These are phyloP conservation scores for Borovskyia barvae DNA, from an alignment of 208 protist genomes.

Conservation along the genomic window DNA sequence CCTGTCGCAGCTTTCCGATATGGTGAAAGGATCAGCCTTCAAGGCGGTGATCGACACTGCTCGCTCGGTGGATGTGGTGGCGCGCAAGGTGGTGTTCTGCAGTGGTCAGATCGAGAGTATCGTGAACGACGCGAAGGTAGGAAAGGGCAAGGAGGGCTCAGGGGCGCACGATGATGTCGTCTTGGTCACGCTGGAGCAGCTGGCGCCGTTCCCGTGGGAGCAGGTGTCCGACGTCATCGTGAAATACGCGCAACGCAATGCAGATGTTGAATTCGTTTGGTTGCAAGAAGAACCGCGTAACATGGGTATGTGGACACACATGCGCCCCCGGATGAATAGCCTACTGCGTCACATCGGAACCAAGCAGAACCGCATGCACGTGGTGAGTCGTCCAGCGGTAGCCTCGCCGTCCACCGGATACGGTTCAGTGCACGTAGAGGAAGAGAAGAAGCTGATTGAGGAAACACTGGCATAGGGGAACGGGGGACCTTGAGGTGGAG, in stretches of 20 bases:
- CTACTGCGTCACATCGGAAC: conserved; percentile 66
- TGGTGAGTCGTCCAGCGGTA: conserved; percentile 66
- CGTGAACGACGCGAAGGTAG: conserved; percentile 75
- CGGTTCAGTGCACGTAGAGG: conserved; percentile 81
- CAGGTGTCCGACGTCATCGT: conserved; percentile 85
- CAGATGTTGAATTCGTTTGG: conserved; percentile 93
- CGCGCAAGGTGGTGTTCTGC: conserved; percentile 96
- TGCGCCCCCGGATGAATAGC: conserved; percentile 78
- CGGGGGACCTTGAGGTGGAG: too few relatives aligned
- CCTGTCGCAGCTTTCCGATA: conserved; percentile 77
- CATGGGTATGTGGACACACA: conserved; percentile 94
- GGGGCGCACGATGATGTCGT: conserved; percentile 85
- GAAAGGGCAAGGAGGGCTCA: conserved; percentile 36
- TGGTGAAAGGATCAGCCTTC: conserved; percentile 75
- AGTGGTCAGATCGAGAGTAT: conserved; percentile 98
- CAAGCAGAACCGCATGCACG: conserved; percentile 45
- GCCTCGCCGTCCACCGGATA: conserved; percentile 92
- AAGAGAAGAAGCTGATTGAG: conserved; percentile 74
- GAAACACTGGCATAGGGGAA: conserved; percentile 58
- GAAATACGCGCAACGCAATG: conserved; percentile 84
- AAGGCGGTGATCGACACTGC: conserved; percentile 24
- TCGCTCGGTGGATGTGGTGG: conserved; percentile 33
- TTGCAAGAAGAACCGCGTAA: conserved; percentile 98
- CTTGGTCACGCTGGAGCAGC: conserved; percentile 94
- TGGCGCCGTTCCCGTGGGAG: conserved; percentile 98